Evolutionary conservation across 1,284 basidiomycete species (phyloP).

Genomic region (Naganishia sp.): DNA sequence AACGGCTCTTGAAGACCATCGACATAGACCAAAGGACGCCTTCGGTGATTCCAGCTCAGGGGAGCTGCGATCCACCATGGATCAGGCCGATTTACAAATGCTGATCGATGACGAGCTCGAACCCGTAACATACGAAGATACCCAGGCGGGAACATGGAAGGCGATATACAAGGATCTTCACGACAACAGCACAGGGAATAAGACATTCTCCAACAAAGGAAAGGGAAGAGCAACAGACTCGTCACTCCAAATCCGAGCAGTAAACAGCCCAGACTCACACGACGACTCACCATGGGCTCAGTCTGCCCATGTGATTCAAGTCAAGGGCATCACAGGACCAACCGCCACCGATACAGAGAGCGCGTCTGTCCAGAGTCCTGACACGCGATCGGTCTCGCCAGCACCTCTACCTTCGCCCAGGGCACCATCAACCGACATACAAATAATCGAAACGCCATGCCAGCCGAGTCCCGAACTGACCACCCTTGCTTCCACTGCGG

Average conservation of each 20-base stretch:
- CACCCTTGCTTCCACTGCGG: background rate
- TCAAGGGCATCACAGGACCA: slow-evolving; percentile 7
- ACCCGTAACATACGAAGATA: slow-evolving; percentile 12
- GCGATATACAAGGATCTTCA: background rate
- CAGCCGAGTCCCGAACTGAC: background rate
- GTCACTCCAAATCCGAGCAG: background rate
- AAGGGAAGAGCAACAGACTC: slow-evolving; percentile 7
- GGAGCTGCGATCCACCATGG: background rate
- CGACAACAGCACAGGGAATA: background rate
- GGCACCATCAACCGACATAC: background rate
- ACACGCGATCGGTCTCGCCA: slow-evolving; percentile 3
- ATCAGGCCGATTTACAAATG: slow-evolving; percentile 1
- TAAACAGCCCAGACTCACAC: background rate
- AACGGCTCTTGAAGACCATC: background rate
- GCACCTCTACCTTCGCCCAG: background rate
- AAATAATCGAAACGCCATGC: background rate
- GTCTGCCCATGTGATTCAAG: slow-evolving; percentile 7
- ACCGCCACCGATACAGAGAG: slow-evolving; percentile 22
- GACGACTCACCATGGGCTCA: background rate
- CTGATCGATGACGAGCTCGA: slow-evolving; percentile 20
- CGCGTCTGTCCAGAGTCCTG: background rate
- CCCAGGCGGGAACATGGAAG: slow-evolving; percentile 7
- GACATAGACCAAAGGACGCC: too few relatives aligned
- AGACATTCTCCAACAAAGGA: background rate
- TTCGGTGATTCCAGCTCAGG: too few relatives aligned